phyloP scores from a whole-genome alignment of 1,139 yeast genomes.

The Sugiyamaella xylanicola region DNA sequence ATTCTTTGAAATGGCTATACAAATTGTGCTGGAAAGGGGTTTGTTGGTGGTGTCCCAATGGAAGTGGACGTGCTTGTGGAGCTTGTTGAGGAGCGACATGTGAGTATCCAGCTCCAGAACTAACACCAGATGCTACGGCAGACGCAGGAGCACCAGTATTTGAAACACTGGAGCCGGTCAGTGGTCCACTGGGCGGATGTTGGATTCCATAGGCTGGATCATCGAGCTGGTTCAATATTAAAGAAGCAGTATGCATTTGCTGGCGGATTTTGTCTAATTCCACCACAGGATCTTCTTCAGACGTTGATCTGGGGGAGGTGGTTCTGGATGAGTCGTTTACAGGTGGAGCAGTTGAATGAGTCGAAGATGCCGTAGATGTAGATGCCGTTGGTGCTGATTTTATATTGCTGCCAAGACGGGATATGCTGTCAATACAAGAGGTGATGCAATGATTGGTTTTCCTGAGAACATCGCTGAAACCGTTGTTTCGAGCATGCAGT shows the following conservation, averaged over 20 bases:
- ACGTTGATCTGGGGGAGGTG: constrained; percentile 10
- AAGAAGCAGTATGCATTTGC: constrained; percentile 15
- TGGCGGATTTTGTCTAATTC: constrained; percentile 19
- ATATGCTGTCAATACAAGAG: constrained; percentile 26
- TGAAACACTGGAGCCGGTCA: neutral
- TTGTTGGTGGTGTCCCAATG: constrained; percentile 4
- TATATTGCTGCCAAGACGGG: constrained; percentile 18
- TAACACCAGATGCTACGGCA: no score
- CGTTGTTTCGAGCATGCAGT: constrained; percentile 23
- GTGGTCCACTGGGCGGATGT: neutral
- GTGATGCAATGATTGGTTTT: constrained; percentile 29
- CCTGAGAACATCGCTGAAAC: constrained; percentile 28
- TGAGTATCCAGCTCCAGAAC: neutral
- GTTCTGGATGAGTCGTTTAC: neutral
- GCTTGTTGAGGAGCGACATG: constrained; percentile 8
- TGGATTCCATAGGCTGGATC: constrained; percentile 16
- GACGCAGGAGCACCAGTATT: no score
- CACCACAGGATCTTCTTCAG: constrained; percentile 12
- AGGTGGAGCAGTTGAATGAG: neutral
- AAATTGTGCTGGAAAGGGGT: constrained; percentile 12
- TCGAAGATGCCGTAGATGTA: neutral
- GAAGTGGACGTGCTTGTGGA: constrained; percentile 5
- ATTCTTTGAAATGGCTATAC: constrained; percentile 21
- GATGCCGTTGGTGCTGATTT: neutral
- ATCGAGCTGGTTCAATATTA: constrained; percentile 23